Base-by-base conservation (phyloP, 805 yeast genomes). In the Candida silvatica region DNA sequence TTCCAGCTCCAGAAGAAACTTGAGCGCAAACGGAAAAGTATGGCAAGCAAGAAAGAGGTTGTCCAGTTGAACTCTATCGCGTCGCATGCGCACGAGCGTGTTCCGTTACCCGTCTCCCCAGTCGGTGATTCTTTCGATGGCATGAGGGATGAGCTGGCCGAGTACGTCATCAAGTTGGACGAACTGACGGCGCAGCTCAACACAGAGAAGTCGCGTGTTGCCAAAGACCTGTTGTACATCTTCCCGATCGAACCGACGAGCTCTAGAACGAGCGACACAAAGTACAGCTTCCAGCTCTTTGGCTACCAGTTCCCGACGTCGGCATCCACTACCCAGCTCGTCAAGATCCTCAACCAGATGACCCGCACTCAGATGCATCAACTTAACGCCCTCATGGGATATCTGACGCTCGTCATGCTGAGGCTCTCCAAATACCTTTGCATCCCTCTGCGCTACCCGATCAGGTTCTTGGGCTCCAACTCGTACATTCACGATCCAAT, bases 401-500 rank as follows among this genome's bases (percentile, higher is more conserved):
- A 62, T 36, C 58, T 68, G 4, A 57, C 68, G 3, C 67, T 68
- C 20, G 45, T 73, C 4, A 59, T 70, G 4, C 46, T 49, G 11
- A 41, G 62, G 19, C 47, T 71, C 4, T 54, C 74, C 4, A 41
- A 43, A 17, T 68, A 71, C 37, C 49, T 73, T 35, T 51, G 51
- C 16, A 58, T 69, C 3, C 64, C 73, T 3, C 47, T 73, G 27
- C 59, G 75, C 28, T 74, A 71, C 40, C 77, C 76, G 0, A 52
- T 71, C 4, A 61, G 61, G 33, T 61, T 63, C 20, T 56, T 57
- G 31, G 78, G 79, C 1, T 64, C 71, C 17, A 63, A 58, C 34
- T 66, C 74, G 1, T 69, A 61, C 39, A 62, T 73, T 17, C 49
- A 59, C 24, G 77, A 73, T 47, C 69, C 70, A 2, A 63, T 72